Conservation (phyloP, 306 rosid species). For the Corylus heterophylla region DNA sequence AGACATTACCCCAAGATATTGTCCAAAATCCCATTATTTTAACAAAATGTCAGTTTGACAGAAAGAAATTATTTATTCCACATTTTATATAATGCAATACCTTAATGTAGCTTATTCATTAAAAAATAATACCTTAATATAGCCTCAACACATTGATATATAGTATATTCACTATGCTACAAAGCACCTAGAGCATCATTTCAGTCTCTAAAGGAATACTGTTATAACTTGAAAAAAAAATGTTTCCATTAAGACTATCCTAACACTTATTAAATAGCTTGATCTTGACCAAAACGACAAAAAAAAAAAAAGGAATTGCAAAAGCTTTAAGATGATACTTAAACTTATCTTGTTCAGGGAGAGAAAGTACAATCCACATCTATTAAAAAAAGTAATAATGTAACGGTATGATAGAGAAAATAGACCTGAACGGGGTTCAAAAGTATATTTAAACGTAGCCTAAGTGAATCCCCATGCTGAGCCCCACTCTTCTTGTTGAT, state of each 20-base stretch:
- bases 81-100: background rate
- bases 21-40: conserved; percentile 6
- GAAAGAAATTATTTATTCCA: conserved; percentile 12
- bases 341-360: background rate
- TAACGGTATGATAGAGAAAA: conserved; percentile 34
- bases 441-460: conserved; percentile 77
- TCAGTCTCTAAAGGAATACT: background rate
- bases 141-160: background rate
- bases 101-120: background rate
- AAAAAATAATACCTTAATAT: background rate
- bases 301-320: background rate
- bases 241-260: background rate
- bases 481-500: conserved; percentile 99
- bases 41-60: conserved; percentile 6
- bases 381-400: conserved; percentile 23
- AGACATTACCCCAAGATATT: conserved; percentile 19
- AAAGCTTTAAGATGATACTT: background rate
- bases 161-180: background rate
- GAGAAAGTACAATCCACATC: conserved; percentile 16
- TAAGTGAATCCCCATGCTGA: conserved; percentile 91
- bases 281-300: background rate
- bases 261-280: background rate
- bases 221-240: background rate
- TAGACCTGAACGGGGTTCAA: conserved; percentile 91
- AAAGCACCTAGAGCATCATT: background rate